Evolutionary conservation across 2,329 filamentous ascomycete species (phyloP), one percentile per base, ranked within the genome.

Genomic region (Pseudogymnoascus sp.): DNA sequence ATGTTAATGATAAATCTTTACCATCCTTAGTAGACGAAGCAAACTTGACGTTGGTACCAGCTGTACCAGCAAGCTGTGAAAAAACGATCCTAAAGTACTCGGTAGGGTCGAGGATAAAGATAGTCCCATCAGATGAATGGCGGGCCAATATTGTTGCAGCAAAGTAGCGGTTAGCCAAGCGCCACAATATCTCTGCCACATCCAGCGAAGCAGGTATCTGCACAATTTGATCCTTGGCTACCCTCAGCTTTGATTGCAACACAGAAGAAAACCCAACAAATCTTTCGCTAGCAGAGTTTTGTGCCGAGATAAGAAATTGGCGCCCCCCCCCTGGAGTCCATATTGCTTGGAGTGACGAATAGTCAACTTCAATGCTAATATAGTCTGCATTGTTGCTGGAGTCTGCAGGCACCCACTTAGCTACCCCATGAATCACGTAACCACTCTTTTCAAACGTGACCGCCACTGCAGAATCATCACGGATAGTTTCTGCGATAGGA

Each of bases 381-480:
- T 39, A 39, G 36, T 39, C 36, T 39, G 36, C 36, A 39, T 39
- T 39, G 36, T 39, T 39, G 36, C 36, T 39, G 36, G 36, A 39
- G 18, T 39, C 36, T 39, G n/a, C 36, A 39, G n/a, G 36, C n/a
- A 39, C 36, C 36, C 33, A 29, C 59, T 60, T 40, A 13, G 31
- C 36, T 42, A 27, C 42, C 21, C 21, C 18, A 60, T 27, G 13
- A 40, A 27, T 60, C 25, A 15, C 59, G 18, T 25, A 25, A 13
- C 25, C 36, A 29, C 68, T 62, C 63, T 64, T 48, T 5, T 66
- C 69, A 42, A 37, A 45, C 39, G 13, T 71, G 9, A 72, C 39
- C 12, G 58, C 35, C 29, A 63, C 59, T 12, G 60, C 27, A 48
- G 42, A 13, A n/a, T 58, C 35, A 9, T 21, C 12, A 15, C 25